These are phyloP conservation scores for Russula virescens DNA, from an alignment of 768 basidiomycete species.

Conservation along the genomic window DNA sequence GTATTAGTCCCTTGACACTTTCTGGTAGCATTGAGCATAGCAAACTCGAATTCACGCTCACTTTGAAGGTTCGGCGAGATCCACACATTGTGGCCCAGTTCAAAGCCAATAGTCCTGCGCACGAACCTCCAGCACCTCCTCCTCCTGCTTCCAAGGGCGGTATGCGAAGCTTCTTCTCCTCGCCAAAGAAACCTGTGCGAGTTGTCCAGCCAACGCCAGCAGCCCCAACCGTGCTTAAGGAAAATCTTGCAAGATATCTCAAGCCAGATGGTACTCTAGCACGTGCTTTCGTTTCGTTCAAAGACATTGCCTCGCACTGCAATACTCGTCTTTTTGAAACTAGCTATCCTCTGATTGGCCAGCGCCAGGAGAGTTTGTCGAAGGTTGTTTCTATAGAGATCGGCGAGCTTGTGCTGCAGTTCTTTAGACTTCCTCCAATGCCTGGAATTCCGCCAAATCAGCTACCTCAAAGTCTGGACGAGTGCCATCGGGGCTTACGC, in stretches of 20 bases:
- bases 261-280: conserved; percentile 85
- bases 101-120: conserved; percentile 52
- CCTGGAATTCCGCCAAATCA: conserved; percentile 74
- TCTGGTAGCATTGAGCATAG: conserved; percentile 74
- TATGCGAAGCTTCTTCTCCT: conserved; percentile 70
- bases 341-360: conserved; percentile 74
- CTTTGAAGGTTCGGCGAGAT: conserved; percentile 80
- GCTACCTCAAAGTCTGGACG: conserved; percentile 88
- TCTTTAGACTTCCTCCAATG: conserved; percentile 85
- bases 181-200: conserved; percentile 64
- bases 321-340: conserved; percentile 83
- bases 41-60: conserved; percentile 92
- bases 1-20: not conserved
- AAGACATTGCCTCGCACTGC: conserved; percentile 76
- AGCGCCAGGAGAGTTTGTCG: conserved; percentile 52
- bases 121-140: conserved; percentile 39
- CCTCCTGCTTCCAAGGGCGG: conserved; percentile 53
- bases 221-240: conserved; percentile 41
- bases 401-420: conserved; percentile 83
- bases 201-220: conserved; percentile 35
- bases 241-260: conserved; percentile 78
- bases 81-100: conserved; percentile 78
- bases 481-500: conserved; percentile 81
- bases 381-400: conserved; percentile 63
- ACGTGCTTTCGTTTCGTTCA: conserved; percentile 83